Evolutionary conservation across 805 yeast species (phyloP), one percentile per base, ranked within the genome.

Genomic region (Nakazawaea siamensis): DNA sequence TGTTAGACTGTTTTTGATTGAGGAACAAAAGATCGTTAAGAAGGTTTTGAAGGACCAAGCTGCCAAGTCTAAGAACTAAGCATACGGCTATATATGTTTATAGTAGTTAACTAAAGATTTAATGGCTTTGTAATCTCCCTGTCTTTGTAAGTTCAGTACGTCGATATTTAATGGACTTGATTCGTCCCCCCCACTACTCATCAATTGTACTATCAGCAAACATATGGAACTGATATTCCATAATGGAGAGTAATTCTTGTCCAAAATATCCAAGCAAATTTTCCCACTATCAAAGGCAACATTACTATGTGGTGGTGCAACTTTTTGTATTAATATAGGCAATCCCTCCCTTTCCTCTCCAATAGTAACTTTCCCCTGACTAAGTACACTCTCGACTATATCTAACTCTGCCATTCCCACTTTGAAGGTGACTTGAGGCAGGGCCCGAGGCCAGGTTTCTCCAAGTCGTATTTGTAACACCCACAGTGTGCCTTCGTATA

Each of bases 11-110:
- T 92, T 92, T 87, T 82, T 92, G 69, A 85, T 92, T 55, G 98
- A 94, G 78, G 99, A 92, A 77, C 97, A 92, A 77, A 94, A 92
- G 86, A 88, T 92, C 54, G 99, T 92, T 66, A 94, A 92, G 88
- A 87, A 94, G 75, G 96, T 92, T 60, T 81, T 92, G 64, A 90
- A 90, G 83, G 96, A 87, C 67, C 85, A 84, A 70, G 81, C 87
- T 62, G 87, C 78, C 57, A 82, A 85, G 73, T 90, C 83, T 62
- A 74, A 78, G 71, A 77, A 70, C 64, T 50, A 61, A 62, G 61
- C 52, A 54, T 47, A 49, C 51, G 44, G 18, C 18, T 8, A 12
- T 15, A 21, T 21, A 21, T 21, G 7, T 14, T 15, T 18, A 28
- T 28, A 28, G 13, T 18, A 28, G 5, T 18, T 18, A 10, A 28